Percentiles rank a stretch among this genome's conserved stretches.
phyloP scores from a whole-genome alignment of 2,329 filamentous ascomycete genomes.

The Aspergillus sp. region DNA sequence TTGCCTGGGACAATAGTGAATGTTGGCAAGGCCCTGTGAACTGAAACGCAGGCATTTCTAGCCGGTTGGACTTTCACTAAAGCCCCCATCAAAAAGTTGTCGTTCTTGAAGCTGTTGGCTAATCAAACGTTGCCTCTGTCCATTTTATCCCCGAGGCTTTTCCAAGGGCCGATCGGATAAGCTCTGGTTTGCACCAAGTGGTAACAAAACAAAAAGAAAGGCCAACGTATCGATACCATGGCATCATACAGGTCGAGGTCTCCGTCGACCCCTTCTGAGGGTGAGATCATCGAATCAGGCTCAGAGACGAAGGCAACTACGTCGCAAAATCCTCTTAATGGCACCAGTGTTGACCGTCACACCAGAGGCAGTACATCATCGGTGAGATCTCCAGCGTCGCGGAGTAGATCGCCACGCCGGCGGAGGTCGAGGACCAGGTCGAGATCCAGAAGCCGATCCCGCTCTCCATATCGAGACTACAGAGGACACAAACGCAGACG shows the following conservation, averaged over 20 bases:
- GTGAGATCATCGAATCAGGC: conserved; percentile 76
- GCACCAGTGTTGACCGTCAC: conserved; percentile 86
- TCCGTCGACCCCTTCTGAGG: conserved; percentile 70
- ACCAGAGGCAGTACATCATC: conserved; percentile 65
- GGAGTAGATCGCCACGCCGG: conserved; percentile 56
- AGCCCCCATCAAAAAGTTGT: conserved; percentile 19
- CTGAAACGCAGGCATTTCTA: conserved; percentile 27
- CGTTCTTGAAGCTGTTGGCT: conserved; percentile 28
- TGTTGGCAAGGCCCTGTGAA: conserved; percentile 22
- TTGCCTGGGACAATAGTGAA: conserved; percentile 12
- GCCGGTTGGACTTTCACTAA: conserved; percentile 41
- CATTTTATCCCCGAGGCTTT: conserved; percentile 17
- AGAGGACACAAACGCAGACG: conserved; percentile 39
- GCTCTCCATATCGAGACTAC: conserved; percentile 37
- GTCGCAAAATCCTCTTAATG: conserved; percentile 67
- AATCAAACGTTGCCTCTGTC: conserved; percentile 24
- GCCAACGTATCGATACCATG: conserved; percentile 28
- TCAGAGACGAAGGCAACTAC: conserved; percentile 79
- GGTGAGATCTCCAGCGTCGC: conserved; percentile 44
- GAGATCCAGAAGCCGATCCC: conserved; percentile 32
- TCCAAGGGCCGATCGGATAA: conserved; percentile 14
- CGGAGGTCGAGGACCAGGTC: conserved; percentile 44
- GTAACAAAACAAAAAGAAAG: conserved; percentile 1
- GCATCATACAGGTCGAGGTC: conserved; percentile 45
- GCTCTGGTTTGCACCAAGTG: neutral